Percentiles rank a stretch among this genome's conserved stretches.
Evolutionary conservation across 345 rosid species (phyloP).

Genomic region (Corymbia maculata): DNA sequence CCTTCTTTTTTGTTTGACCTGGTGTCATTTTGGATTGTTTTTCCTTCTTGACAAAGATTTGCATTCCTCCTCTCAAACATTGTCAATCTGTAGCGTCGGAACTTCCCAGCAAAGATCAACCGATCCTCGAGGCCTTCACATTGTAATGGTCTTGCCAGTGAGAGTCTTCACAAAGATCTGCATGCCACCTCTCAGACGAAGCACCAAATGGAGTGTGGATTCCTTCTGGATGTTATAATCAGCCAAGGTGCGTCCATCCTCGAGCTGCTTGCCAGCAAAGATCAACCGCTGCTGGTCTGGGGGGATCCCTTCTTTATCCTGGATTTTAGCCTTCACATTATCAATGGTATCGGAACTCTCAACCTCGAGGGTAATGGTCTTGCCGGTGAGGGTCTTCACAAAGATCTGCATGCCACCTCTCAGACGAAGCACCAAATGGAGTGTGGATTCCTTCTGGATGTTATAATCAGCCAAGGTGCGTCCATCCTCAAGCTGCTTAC

Average conservation of each 20-base stretch:
- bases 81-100: slow-evolving; percentile 9
- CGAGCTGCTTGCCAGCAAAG: slow-evolving; percentile 15
- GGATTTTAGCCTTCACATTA: slow-evolving; percentile 11
- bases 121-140: too few species aligned
- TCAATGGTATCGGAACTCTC: slow-evolving; percentile 9
- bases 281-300: slow-evolving; percentile 15
- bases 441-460: slow-evolving; percentile 40
- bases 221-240: slow-evolving; percentile 21
- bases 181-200: slow-evolving; percentile 17
- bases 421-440: slow-evolving; percentile 18
- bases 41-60: too few species aligned
- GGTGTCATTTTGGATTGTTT: too few species aligned
- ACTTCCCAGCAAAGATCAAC: too few species aligned
- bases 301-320: slow-evolving; percentile 12
- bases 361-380: slow-evolving; percentile 9
- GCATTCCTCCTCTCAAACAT: too few species aligned
- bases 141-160: slow-evolving; percentile 14
- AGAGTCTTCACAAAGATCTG: slow-evolving; percentile 18
- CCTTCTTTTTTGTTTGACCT: slow-evolving; percentile 16
- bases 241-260: slow-evolving; percentile 15
- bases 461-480: slow-evolving; percentile 39
- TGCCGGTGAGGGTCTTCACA: slow-evolving; percentile 13
- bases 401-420: slow-evolving; percentile 16
- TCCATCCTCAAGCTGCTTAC: slow-evolving; percentile 44
- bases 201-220: slow-evolving; percentile 17